Evolutionary conservation across 148 eudicot genomes (phyloP).

Genomic region (Chenopodium album): DNA sequence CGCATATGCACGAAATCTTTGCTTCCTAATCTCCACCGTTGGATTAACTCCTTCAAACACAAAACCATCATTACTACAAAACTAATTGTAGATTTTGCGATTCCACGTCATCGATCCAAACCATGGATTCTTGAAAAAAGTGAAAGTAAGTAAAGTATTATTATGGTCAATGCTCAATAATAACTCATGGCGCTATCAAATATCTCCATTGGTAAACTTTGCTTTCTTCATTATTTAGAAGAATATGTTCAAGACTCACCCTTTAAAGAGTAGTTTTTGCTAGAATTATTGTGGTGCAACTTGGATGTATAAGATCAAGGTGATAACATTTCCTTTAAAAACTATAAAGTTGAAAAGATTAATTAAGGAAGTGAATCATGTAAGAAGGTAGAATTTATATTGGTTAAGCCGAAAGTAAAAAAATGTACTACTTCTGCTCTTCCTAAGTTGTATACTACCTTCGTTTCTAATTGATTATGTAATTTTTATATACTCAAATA

Average conservation of each 20-base stretch:
- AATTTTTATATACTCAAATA: too few relatives aligned
- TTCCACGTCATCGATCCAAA: slow-evolving; percentile 17
- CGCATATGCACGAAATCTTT: neutral
- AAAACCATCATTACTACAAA: neutral
- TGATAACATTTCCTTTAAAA: neutral
- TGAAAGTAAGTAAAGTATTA: slow-evolving; percentile 11
- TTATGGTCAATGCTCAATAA: slow-evolving; percentile 7
- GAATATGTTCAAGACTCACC: neutral
- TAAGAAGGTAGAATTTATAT: neutral
- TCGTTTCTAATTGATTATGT: too few relatives aligned
- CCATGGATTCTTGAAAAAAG: neutral
- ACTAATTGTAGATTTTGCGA: neutral
- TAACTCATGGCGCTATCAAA: neutral
- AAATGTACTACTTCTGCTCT: too few relatives aligned
- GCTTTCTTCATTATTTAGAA: slow-evolving; percentile 6
- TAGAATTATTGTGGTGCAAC: slow-evolving; percentile 15
- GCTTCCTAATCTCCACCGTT: neutral
- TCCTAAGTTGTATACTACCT: too few relatives aligned
- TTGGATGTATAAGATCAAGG: neutral
- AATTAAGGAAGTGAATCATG: neutral
- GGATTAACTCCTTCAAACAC: neutral
- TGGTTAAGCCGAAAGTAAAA: too few relatives aligned
- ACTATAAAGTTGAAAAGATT: neutral
- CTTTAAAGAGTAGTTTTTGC: neutral
- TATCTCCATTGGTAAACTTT: neutral